Evolutionary conservation across 441 rosid species (phyloP).

Genomic region (Eruca vesicaria): DNA sequence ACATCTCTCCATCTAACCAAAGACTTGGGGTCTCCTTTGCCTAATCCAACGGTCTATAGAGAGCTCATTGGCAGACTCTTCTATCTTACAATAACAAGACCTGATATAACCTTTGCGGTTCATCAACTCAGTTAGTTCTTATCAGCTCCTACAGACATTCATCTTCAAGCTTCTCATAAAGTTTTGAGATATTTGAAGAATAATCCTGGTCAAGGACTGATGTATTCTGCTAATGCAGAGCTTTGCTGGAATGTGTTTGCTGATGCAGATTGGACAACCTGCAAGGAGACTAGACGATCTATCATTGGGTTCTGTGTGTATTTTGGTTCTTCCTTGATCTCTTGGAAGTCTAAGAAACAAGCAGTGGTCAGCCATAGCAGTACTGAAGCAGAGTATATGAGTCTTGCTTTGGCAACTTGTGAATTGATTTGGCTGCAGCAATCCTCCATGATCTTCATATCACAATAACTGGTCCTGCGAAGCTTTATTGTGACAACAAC

Average conservation of each 20-base stretch:
- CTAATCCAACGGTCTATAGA: neutral
- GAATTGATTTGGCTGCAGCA: neutral
- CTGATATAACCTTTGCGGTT: neutral
- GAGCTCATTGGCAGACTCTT: too few relatives aligned
- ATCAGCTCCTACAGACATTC: neutral
- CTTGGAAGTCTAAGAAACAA: neutral
- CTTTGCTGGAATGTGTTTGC: neutral
- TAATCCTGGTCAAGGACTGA: neutral
- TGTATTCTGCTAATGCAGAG: neutral
- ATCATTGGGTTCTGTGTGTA: neutral
- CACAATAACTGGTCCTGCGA: neutral
- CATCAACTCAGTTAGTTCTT: neutral
- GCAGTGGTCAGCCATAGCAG: neutral
- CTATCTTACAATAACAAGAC: neutral
- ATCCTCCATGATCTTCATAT: neutral
- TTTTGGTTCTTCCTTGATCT: neutral
- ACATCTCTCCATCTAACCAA: neutral
- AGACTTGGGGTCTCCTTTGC: neutral
- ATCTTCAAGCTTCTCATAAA: neutral
- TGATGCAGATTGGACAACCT: neutral
- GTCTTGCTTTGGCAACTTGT: neutral
- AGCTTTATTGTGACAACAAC: neutral
- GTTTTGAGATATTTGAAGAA: neutral
- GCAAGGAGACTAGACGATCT: neutral
- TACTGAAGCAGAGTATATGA: neutral